Percentiles rank a stretch among this genome's conserved stretches.
Evolutionary conservation across 1,284 basidiomycete genomes (phyloP).

Genomic region (Marasmius oreades): DNA sequence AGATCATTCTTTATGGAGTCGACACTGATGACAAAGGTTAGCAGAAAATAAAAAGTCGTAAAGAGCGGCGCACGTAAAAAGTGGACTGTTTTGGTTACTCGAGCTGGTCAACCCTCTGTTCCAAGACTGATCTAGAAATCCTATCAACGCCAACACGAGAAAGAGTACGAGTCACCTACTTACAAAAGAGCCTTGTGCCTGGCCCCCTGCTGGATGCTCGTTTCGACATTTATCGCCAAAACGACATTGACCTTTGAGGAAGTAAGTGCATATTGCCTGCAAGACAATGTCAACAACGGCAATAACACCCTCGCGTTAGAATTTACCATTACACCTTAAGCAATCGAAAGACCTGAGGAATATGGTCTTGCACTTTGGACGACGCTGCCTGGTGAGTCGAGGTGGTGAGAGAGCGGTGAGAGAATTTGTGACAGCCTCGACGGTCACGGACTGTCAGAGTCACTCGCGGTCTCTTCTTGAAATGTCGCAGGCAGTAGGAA

Average conservation of each 20-base stretch:
- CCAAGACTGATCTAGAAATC: conserved; percentile 34
- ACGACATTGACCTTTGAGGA: conserved; percentile 62
- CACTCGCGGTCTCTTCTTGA: neutral
- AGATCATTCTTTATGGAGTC: conserved; percentile 63
- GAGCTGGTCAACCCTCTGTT: conserved; percentile 13
- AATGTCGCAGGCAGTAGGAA: conserved; percentile 68
- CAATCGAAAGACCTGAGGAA: neutral
- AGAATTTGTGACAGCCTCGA: neutral
- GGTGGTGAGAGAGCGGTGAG: too few species aligned
- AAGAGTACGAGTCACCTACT: conserved; percentile 15
- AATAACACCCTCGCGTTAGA: neutral
- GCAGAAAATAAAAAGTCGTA: neutral
- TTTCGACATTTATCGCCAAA: conserved; percentile 69
- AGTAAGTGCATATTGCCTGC: conserved; percentile 54
- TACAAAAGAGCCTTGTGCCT: conserved; percentile 20
- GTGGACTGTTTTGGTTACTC: conserved; percentile 17
- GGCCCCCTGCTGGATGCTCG: conserved; percentile 48
- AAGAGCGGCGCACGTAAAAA: conserved; percentile 21
- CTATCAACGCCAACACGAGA: neutral
- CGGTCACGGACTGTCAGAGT: neutral
- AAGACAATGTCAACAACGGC: neutral
- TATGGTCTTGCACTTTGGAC: too few species aligned
- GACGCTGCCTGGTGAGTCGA: too few species aligned
- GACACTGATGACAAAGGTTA: conserved; percentile 34
- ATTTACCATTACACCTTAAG: neutral